Evolutionary conservation across 495 filamentous ascomycete species (phyloP).

Genomic region (Aspergillus wentii): DNA sequence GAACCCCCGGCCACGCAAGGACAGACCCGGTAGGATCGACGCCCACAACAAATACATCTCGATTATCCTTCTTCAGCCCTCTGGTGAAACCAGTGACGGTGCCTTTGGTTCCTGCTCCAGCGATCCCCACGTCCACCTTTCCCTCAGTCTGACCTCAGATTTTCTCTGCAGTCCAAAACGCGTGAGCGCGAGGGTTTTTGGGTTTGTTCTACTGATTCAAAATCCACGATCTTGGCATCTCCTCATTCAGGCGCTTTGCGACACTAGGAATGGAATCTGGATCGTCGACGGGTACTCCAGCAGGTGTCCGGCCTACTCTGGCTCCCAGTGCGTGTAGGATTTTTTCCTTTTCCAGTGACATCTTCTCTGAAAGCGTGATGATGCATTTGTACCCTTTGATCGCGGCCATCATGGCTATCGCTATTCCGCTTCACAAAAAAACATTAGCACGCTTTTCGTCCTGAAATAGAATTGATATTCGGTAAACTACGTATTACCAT

Average conservation of each 20-base stretch:
- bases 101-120: slow-evolving; percentile 81
- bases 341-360: too few relatives aligned
- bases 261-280: slow-evolving; percentile 86
- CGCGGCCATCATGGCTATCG: too few relatives aligned
- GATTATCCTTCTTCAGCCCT: slow-evolving; percentile 70
- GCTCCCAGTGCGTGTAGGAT: too few relatives aligned
- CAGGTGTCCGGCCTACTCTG: too few relatives aligned
- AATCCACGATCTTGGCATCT: slow-evolving; percentile 83
- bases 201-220: slow-evolving; percentile 81
- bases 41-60: too few relatives aligned
- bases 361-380: too few relatives aligned
- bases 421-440: too few relatives aligned
- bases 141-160: slow-evolving; percentile 80
- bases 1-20: slow-evolving; percentile 1
- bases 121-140: slow-evolving; percentile 68
- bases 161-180: slow-evolving; percentile 82
- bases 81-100: slow-evolving; percentile 80
- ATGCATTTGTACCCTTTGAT: slow-evolving; percentile 86
- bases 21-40: too few relatives aligned
- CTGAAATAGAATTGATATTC: too few relatives aligned
- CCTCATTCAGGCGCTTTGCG: slow-evolving; percentile 68
- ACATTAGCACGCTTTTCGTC: too few relatives aligned
- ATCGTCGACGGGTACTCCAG: too few relatives aligned
- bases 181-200: slow-evolving; percentile 82
- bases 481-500: slow-evolving; percentile 87